Percentiles rank a stretch among this genome's conserved stretches.
phyloP scores from a whole-genome alignment of 805 yeast genomes.

The Pichia rugopelliculosa region DNA sequence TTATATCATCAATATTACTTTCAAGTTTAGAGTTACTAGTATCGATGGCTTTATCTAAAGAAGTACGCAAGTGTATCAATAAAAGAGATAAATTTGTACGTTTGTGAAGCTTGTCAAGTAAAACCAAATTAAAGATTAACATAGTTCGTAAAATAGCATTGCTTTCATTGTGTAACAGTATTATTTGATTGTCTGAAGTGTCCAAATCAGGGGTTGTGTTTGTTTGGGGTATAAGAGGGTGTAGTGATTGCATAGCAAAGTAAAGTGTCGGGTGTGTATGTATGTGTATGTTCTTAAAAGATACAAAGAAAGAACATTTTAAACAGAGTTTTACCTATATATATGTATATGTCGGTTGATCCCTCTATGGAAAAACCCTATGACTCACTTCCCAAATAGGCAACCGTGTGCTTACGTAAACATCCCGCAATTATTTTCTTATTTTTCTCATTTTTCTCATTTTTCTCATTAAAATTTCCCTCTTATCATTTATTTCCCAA shows the following conservation, averaged over 20 bases:
- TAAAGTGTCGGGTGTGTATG: not conserved
- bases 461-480: no score
- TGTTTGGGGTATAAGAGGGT: not conserved
- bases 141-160: not conserved
- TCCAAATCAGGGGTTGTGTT: not conserved
- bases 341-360: no score
- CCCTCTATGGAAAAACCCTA: no score
- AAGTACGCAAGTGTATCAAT: conserved; percentile 5
- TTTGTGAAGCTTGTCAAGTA: conserved; percentile 11
- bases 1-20: not conserved
- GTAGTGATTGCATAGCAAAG: not conserved
- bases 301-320: no score
- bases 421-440: no score
- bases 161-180: not conserved
- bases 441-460: no score
- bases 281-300: no score
- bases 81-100: conserved; percentile 9
- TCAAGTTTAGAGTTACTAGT: not conserved
- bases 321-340: no score
- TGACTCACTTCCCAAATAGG: not conserved
- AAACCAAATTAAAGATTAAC: not conserved
- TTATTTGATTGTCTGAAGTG: not conserved
- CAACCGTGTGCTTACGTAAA: not conserved
- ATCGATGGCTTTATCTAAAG: not conserved
- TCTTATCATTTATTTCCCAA: not conserved